Base-by-base conservation (phyloP, 805 yeast genomes). In the Suhomyces sp. region DNA sequence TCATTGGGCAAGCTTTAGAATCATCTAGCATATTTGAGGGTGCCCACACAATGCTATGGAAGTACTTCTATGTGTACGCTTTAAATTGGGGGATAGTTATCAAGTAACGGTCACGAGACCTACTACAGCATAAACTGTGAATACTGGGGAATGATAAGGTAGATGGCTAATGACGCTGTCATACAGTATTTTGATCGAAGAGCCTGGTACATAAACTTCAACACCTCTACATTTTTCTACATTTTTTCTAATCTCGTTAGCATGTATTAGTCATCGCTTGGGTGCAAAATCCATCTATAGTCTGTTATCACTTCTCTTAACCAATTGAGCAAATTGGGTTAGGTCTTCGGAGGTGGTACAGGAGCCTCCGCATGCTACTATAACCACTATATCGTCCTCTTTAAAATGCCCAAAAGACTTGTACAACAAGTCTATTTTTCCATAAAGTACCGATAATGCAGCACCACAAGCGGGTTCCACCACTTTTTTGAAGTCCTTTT, bases 391-490 rank as follows among this genome's bases (percentile, higher is more conserved):
- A 48, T 73, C 77, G 44, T 80, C 79, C 9, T 62, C 48, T 3
- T 59, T 39, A 46, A 79, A 58, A 40, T 64, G 53, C 3, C 62
- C 63, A 47, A 67, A 60, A 20, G 54, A 45, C 19, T 67, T 51
- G 24, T 56, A 52, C 37, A 77, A 53, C 20, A 68, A 50, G 4
- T 62, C 65, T 10, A 67, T 47, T 53, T 66, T 65, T 44, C 75
- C 61, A 58, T 76, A 79, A n/a, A 76, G 78, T 17, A 83, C 73
- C 20, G 85, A 77, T 25, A 86, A 63, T 0, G 89, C 81, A 1
- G 87, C 87, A 3, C 89, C 89, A 64, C 90, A 86, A 1, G 90
- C 90, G 0, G 89, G 89, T 62, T 86, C 90, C 0, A 84, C 80
- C 21, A 82, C 66, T 44, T 72, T 68, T 51, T 79, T 78, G 55